Conservation (phyloP, 2,329 filamentous ascomycete species). For the Cercospora nicotianae region DNA sequence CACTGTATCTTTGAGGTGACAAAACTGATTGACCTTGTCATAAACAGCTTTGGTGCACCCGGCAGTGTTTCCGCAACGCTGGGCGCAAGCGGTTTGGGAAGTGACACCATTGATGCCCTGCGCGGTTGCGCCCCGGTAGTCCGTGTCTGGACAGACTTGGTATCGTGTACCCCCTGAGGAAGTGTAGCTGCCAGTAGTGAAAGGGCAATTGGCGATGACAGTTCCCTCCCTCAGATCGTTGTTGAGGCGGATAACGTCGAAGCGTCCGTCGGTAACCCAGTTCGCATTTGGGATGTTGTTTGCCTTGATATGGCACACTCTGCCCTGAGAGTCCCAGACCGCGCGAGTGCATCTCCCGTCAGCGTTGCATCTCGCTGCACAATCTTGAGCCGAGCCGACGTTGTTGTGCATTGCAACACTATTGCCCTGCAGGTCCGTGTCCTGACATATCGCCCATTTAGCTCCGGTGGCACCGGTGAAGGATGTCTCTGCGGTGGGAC, state of each 20-base stretch:
- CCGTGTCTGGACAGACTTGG: constrained; percentile 8
- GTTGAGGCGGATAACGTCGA: not conserved
- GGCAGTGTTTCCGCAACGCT: constrained; percentile 3
- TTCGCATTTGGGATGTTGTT: not conserved
- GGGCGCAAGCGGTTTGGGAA: not conserved
- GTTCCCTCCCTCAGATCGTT: not conserved
- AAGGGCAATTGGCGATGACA: constrained; percentile 11
- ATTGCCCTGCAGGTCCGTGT: not conserved
- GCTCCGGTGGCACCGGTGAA: not conserved
- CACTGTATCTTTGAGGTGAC: constrained; percentile 4
- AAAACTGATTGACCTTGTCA: not conserved
- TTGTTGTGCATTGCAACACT: constrained; percentile 2
- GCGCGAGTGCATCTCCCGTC: constrained; percentile 2
- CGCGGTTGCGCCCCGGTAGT: not conserved
- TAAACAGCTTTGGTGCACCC: constrained; percentile 16
- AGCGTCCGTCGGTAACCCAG: constrained; percentile 9
- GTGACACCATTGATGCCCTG: not conserved
- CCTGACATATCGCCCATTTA: constrained; percentile 6
- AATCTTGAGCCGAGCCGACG: not conserved
- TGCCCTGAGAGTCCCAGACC: constrained; percentile 18
- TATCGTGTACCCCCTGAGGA: constrained; percentile 4
- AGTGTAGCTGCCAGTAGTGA: constrained; percentile 5
- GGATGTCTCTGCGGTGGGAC: not conserved
- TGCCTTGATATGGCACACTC: constrained; percentile 18
- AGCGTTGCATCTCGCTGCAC: not conserved